Percentiles rank a stretch among this genome's conserved stretches.
phyloP scores from a whole-genome alignment of 495 filamentous ascomycete genomes.

The Zalerion maritima region DNA sequence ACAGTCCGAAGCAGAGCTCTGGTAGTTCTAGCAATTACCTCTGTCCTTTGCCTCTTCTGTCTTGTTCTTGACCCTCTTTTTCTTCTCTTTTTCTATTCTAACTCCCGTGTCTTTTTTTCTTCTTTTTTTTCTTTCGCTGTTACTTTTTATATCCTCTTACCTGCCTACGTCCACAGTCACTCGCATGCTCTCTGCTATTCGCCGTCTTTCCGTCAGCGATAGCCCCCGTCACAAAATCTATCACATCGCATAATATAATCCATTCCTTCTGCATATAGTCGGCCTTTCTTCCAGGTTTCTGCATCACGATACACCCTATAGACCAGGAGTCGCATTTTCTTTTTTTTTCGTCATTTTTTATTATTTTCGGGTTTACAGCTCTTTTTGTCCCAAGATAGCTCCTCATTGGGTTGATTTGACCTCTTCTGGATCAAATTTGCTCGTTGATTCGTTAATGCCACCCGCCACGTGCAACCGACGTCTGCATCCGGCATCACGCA shows the following conservation, averaged over 20 bases:
- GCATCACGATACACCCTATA: slow-evolving; percentile 6
- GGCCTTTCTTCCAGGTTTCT: slow-evolving; percentile 4
- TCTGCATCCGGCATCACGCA: slow-evolving; percentile 14
- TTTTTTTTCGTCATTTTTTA: too few species aligned
- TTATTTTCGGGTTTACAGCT: too few species aligned
- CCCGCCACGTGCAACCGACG: slow-evolving; percentile 10
- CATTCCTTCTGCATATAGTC: slow-evolving; percentile 5
- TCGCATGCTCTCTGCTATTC: slow-evolving; percentile 3
- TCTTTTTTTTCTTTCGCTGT: slow-evolving; percentile 5
- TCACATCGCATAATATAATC: slow-evolving; percentile 1
- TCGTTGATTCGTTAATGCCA: slow-evolving; percentile 8
- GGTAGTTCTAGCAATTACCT: slow-evolving; percentile 32
- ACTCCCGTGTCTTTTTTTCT: slow-evolving; percentile 9
- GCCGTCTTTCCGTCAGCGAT: background rate
- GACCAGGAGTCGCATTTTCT: slow-evolving; percentile 10
- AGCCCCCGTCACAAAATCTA: slow-evolving; percentile 1
- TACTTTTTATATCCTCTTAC: slow-evolving; percentile 8
- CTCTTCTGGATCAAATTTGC: slow-evolving; percentile 1
- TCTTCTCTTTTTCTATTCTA: slow-evolving; percentile 4
- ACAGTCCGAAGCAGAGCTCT: slow-evolving; percentile 31
- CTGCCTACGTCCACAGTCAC: slow-evolving; percentile 2
- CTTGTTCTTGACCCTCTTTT: slow-evolving; percentile 5
- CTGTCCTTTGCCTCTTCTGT: slow-evolving; percentile 9
- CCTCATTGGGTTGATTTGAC: slow-evolving; percentile 1
- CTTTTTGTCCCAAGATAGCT: slow-evolving; percentile 13